Evolutionary conservation across 129 eudicot genomes (phyloP), one percentile per base, ranked within the genome.

Genomic region (Tagetes patula): DNA sequence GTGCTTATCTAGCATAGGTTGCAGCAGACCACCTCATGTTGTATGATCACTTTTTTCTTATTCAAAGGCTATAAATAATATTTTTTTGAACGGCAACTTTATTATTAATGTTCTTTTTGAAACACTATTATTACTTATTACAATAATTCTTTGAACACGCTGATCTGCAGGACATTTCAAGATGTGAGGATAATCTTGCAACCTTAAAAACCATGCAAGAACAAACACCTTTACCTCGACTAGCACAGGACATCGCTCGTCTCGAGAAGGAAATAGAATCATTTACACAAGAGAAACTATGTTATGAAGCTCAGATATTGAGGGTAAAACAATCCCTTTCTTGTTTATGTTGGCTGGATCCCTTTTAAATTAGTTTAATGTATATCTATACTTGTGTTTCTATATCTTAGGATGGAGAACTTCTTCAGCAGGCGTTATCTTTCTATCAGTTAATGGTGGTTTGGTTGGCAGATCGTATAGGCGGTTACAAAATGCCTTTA

Each of bases 281-380:
- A 47, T 86, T 82, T 70, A 76, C 92, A 8, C 98, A 90, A 74
- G 96, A 94, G 67, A 94, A 88, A 59, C 76, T 90, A 65, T 94
- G 98, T 75, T 94, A 87, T 61, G 98, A 94, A 84, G 96, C 98
- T 64, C 98, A 94, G 80, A 87, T 94, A 79, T 73, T 94, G 14
- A 84, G 96, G 96, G 98, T 94, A 84, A 54, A 12, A 12, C 53
- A 33, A 6, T 71, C 77, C 69, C 58, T 56, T 14, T 6, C 3
- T 13, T 52, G 40, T 40, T 14, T 38, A 53, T 33, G 32, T 10
- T 14, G 6, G 68, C 43, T 73, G 12, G 46, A 34, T 12, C 46
- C 31, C 47, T 76, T 8, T 8, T 50, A 20, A 37, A 55, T 32
- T 75, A 13, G 8, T 40, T 42, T 65, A 30, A 75, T 50, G 2